Conservation (phyloP, 179 eudicot species). For the Amaranthus tricolor region DNA sequence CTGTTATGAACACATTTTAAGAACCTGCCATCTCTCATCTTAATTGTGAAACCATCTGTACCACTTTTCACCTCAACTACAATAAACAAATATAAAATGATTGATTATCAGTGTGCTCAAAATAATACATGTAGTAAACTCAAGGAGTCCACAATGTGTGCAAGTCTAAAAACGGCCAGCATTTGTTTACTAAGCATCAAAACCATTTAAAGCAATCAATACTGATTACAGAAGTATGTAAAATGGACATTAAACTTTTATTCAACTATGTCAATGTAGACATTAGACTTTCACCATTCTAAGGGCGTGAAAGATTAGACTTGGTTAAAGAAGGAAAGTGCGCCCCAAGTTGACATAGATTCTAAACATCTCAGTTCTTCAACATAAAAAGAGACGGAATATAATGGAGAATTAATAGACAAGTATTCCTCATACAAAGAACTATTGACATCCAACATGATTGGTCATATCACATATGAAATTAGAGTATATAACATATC, state of each 20-base stretch:
- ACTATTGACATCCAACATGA: too few relatives aligned
- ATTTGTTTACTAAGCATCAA: neutral
- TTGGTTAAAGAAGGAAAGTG: neutral
- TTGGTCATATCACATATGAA: too few relatives aligned
- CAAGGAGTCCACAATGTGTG: neutral
- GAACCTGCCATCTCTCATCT: conserved; percentile 82
- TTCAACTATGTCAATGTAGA: neutral
- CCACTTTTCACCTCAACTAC: conserved; percentile 93
- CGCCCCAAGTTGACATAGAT: neutral
- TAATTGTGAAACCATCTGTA: conserved; percentile 75
- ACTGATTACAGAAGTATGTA: neutral
- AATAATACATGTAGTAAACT: neutral
- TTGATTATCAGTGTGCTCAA: neutral
- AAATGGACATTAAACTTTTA: neutral
- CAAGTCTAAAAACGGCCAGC: neutral
- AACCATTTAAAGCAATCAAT: neutral
- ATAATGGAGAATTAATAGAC: neutral
- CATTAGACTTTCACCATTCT: neutral
- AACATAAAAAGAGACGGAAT: neutral
- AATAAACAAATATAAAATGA: conserved; percentile 18
- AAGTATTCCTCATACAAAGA: too few relatives aligned
- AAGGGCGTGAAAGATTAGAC: neutral
- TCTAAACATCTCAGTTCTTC: neutral
- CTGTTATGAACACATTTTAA: conserved; percentile 82
- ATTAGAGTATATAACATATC: too few relatives aligned